phyloP scores from a whole-genome alignment of 495 filamentous ascomycete genomes.

The Penicillium tannophilum region DNA sequence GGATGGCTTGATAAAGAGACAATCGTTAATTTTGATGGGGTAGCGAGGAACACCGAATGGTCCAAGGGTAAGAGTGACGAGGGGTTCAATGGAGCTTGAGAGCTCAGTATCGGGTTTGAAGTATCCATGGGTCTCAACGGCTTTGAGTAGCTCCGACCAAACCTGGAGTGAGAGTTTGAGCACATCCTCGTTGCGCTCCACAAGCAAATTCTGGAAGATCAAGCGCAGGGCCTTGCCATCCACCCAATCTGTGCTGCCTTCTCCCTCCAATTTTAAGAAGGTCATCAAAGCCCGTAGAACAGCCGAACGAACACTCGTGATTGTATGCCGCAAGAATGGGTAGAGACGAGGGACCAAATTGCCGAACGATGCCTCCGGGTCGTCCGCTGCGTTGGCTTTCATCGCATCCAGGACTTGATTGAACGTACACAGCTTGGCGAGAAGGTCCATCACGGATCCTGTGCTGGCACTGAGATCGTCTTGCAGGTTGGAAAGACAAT shows the following conservation, averaged over 20 bases:
- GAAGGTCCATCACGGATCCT: slow-evolving; percentile 94
- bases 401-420: slow-evolving; percentile 90
- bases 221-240: slow-evolving; percentile 86
- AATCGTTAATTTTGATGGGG: slow-evolving; percentile 85
- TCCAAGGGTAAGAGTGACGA: slow-evolving; percentile 79
- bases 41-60: slow-evolving; percentile 89
- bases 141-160: slow-evolving; percentile 76
- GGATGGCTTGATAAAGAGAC: slow-evolving; percentile 91
- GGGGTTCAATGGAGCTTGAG: slow-evolving; percentile 62
- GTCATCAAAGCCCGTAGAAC: slow-evolving; percentile 91
- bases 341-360: slow-evolving; percentile 91
- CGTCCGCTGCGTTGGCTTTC: slow-evolving; percentile 82
- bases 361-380: slow-evolving; percentile 85
- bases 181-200: slow-evolving; percentile 83
- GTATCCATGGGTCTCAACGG: slow-evolving; percentile 59
- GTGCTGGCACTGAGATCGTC: slow-evolving; percentile 97
- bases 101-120: slow-evolving; percentile 67
- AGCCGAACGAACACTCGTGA: slow-evolving; percentile 89
- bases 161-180: slow-evolving; percentile 81
- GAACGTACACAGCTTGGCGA: slow-evolving; percentile 95
- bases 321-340: slow-evolving; percentile 94
- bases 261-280: slow-evolving; percentile 82
- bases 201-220: slow-evolving; percentile 91
- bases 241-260: slow-evolving; percentile 86
- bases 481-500: slow-evolving; percentile 90